Base-by-base conservation (phyloP, 306 rosid genomes). In the Carpinus viminea region DNA sequence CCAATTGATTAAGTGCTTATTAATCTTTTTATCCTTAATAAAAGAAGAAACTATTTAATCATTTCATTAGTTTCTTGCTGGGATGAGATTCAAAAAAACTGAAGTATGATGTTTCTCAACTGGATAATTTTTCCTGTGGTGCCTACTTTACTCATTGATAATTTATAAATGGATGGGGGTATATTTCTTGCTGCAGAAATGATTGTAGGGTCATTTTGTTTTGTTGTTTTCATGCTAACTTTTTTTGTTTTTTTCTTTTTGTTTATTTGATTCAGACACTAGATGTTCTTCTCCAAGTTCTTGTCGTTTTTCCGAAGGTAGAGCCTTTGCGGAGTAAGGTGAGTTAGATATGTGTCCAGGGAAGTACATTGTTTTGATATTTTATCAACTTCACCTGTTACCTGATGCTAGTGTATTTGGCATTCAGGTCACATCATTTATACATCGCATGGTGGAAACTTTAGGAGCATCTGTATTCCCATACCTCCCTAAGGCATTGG, bases 401-500 rank as follows among this genome's bases (percentile, higher is more conserved):
- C 62, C 78, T 81, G 66, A 87, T 76, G 68, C 60, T 74, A 52
- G 17, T 64, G 13, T 70, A 26, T 56, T 15, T 77, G 77, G 74
- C 64, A 70, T 84, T 79, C 74, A 95, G 99, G 98, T 95, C 55
- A 93, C 93, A 1, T 95, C 99, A 66, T 95, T 93, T 85, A 85
- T 95, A 85, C 99, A 95, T 76, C 98, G 99, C 51, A 95, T 95
- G 99, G 98, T 95, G 76, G 99, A 93, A 18, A 93, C 96, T 53
- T 83, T 95, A 47, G 99, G 99, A 43, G 79, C 89, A 78, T 91
- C 93, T 77, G 97, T 95, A 52, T 87, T 95, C 80, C 99, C 99
- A 6, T 95, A 83, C 89, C 96, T 95, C 71, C 98, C 98, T 16
- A 95, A 87, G 89, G 98, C 98, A 70, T 60, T 93, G 82, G 94